phyloP scores from a whole-genome alignment of 148 eudicot genomes.

The Vaccinium macrocarpon region DNA sequence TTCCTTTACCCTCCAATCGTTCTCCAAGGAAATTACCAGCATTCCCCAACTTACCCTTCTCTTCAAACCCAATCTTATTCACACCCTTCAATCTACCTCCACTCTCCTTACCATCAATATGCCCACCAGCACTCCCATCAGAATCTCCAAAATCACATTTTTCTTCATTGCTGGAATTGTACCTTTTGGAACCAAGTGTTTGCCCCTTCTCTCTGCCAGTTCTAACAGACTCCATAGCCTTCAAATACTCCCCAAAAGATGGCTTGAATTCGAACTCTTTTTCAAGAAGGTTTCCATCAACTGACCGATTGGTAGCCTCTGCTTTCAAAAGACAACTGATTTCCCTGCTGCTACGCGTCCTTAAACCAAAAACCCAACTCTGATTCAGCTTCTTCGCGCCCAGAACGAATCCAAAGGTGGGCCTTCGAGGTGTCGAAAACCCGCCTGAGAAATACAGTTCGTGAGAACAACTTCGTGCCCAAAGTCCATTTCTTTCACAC shows the following conservation, averaged over 20 bases:
- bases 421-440: slow-evolving; percentile 25
- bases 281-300: slow-evolving; percentile 22
- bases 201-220: slow-evolving; percentile 36
- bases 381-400: slow-evolving; percentile 29
- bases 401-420: slow-evolving; percentile 29
- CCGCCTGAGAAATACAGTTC: slow-evolving; percentile 21
- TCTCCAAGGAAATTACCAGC: slow-evolving; percentile 12
- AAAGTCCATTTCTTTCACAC: slow-evolving; percentile 15
- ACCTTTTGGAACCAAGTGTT: background rate
- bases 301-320: slow-evolving; percentile 4
- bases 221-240: slow-evolving; percentile 70
- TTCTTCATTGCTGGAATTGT: background rate
- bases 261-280: slow-evolving; percentile 57
- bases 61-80: slow-evolving; percentile 8
- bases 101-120: background rate
- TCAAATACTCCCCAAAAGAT: slow-evolving; percentile 77
- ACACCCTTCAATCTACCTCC: slow-evolving; percentile 7
- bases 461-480: background rate
- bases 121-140: background rate
- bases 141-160: slow-evolving; percentile 1
- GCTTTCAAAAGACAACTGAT: slow-evolving; percentile 13
- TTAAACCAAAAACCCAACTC: slow-evolving; percentile 10
- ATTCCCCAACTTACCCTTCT: slow-evolving; percentile 6
- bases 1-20: background rate
- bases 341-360: background rate